phyloP scores from a whole-genome alignment of 345 rosid genomes.

The Lepidium aucheri region DNA sequence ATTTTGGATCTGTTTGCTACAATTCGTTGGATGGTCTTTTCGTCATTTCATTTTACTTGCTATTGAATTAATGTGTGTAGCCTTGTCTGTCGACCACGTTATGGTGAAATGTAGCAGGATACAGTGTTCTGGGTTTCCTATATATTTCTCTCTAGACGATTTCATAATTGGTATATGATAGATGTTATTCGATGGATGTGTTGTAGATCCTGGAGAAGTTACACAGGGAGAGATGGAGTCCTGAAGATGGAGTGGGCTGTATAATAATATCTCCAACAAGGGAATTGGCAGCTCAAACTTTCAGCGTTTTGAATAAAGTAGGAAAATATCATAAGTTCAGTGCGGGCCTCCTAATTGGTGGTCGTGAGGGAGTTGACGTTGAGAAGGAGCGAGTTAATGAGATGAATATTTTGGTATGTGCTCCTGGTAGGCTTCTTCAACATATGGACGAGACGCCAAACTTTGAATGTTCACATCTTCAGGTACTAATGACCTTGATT shows the following conservation, averaged over 20 bases:
- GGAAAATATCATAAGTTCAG: constrained; percentile 79
- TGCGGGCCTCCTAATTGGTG: constrained; percentile 87
- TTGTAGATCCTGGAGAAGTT: constrained; percentile 73
- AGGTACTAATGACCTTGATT: constrained; percentile 38
- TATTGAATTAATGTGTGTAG: not conserved
- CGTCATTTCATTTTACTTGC: not conserved
- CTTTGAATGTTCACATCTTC: constrained; percentile 84
- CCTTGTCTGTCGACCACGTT: not conserved
- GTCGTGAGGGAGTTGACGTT: constrained; percentile 68
- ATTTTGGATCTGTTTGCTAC: not conserved
- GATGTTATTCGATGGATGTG: not conserved
- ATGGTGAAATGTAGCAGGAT: not conserved
- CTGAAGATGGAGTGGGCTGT: constrained; percentile 89
- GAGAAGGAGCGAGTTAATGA: constrained; percentile 78
- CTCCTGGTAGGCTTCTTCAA: constrained; percentile 95
- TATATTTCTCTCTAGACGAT: not conserved
- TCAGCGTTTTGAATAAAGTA: constrained; percentile 61
- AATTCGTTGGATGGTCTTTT: not conserved
- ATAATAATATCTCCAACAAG: constrained; percentile 89
- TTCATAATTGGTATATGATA: not conserved
- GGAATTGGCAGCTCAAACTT: constrained; percentile 80
- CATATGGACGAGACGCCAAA: constrained; percentile 97
- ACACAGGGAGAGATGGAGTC: constrained; percentile 74
- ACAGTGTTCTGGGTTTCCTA: not conserved
- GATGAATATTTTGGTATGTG: constrained; percentile 80